These are phyloP conservation scores for Choiromyces venosus DNA, from an alignment of 495 filamentous ascomycete species.

Conservation along the genomic window DNA sequence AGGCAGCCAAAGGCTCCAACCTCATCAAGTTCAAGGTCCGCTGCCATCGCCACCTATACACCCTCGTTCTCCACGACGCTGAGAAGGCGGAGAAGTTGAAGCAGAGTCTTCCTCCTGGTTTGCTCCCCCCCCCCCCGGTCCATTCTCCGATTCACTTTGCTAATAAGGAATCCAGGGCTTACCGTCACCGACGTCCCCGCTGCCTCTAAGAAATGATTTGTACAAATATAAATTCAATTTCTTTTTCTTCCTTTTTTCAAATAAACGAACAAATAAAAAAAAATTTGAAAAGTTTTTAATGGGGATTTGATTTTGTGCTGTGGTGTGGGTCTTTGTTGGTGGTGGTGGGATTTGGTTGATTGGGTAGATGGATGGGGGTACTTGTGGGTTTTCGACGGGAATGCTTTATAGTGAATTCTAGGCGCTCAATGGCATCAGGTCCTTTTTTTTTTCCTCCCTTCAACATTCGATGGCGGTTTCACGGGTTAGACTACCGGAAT, in stretches of 20 bases:
- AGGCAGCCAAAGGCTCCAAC: conserved; percentile 79
- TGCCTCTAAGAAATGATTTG: conserved; percentile 31
- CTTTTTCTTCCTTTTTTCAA: background rate
- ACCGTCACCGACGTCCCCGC: conserved; percentile 65
- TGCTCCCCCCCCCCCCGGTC: conserved; percentile 42
- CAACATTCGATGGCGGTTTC: background rate
- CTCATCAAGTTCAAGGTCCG: conserved; percentile 99
- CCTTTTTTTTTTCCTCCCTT: background rate
- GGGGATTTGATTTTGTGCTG: background rate
- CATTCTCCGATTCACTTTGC: background rate
- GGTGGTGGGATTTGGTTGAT: background rate
- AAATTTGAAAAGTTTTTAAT: background rate
- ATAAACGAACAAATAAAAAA: conserved; percentile 4
- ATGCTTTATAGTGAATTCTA: background rate
- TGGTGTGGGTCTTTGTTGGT: background rate
- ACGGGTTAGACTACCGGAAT: background rate
- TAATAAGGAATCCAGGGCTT: conserved; percentile 52
- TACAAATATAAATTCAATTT: background rate
- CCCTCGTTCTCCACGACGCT: conserved; percentile 90
- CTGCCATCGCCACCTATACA: conserved; percentile 90
- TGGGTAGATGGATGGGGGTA: background rate
- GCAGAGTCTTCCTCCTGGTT: conserved; percentile 95
- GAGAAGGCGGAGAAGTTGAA: conserved; percentile 99
- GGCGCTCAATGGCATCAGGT: background rate
- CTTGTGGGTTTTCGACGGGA: background rate